A percentile compares a stretch with the other conserved stretches of the same genome.
phyloP scores from a whole-genome alignment of 1,139 yeast genomes.

The Candida tropicalis region DNA sequence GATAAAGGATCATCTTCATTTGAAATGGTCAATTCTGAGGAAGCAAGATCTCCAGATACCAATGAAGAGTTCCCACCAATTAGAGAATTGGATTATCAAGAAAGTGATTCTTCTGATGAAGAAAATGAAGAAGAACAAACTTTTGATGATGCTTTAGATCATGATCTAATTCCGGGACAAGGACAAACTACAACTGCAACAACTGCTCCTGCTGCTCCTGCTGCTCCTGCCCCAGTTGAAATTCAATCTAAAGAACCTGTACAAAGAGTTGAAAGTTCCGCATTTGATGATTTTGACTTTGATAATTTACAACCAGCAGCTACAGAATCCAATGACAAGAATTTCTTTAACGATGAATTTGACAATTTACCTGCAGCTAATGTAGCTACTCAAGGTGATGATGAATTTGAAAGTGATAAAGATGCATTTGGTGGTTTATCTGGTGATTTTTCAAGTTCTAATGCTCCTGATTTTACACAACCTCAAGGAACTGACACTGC shows the following conservation, averaged over 20 bases:
- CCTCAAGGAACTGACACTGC: constrained; percentile 17
- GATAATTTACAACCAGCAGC: constrained; percentile 44
- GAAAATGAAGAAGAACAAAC: constrained; percentile 29
- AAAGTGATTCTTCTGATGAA: constrained; percentile 50
- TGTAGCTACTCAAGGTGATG: constrained; percentile 33
- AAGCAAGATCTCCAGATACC: constrained; percentile 26
- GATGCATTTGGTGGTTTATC: constrained; percentile 26
- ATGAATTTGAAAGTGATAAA: constrained; percentile 24
- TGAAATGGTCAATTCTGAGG: constrained; percentile 56
- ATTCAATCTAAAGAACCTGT: background rate
- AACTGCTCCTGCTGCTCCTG: constrained; percentile 12
- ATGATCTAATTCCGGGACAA: background rate
- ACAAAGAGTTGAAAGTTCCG: background rate
- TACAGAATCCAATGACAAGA: constrained; percentile 27
- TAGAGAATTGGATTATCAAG: constrained; percentile 62
- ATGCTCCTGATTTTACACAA: constrained; percentile 31
- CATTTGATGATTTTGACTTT: constrained; percentile 38
- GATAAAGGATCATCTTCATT: constrained; percentile 52
- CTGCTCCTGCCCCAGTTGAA: background rate
- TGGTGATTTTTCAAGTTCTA: constrained; percentile 44
- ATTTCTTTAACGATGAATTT: constrained; percentile 41
- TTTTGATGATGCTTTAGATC: constrained; percentile 45
- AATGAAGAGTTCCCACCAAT: constrained; percentile 71
- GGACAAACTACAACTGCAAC: constrained; percentile 13
- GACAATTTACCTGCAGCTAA: constrained; percentile 48